Evolutionary conservation across 2,329 filamentous ascomycete species (phyloP), one percentile per base, ranked within the genome.

Genomic region (Dactylella cylindrospora): DNA sequence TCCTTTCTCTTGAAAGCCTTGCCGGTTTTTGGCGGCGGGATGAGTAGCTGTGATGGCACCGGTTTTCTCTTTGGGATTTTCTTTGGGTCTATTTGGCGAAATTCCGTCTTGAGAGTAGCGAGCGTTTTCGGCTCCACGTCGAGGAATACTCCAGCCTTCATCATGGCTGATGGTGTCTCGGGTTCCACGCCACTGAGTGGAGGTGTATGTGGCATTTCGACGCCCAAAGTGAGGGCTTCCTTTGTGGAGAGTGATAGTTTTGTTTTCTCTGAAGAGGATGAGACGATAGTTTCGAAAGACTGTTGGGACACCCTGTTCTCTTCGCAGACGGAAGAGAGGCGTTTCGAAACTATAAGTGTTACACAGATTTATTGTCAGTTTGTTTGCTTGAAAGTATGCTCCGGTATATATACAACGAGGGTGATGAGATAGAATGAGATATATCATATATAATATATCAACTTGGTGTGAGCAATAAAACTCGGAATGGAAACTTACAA

Each of bases 41-140:
- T 60, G 9, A 53, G 47, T 17, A 53, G 35, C 20, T 52, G 55
- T 8, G 41, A 40, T 7, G 55, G 55, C 12, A 61, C 55, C 1
- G 55, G 55, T 17, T 61, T 61, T 20, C 55, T 47, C 17, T 61
- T 61, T 8, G 55, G 55, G 17, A 61, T 61, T 39, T 61, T 61
- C 35, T 53, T 61, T 1, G 55, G 55, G 17, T 61, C 55, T 33
- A 61, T 61, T 23, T 47, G 55, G 12, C 47, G 55, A 39, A 47
- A 61, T 17, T 53, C 41, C 22, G 23, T 36, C 25, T 36, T 40
- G 5, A 38, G 9, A 12, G 26, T 19, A 4, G 22, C 22, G 4
- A 19, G 33, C 12, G 38, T 36, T n/a, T 40, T 22, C 13, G 41
- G 39, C n/a, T 47, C 40, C 17, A 29, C 25, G n/a, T n/a, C n/a